phyloP scores from a whole-genome alignment of 495 filamentous ascomycete genomes.

The Hypoxylon crocopeplum region DNA sequence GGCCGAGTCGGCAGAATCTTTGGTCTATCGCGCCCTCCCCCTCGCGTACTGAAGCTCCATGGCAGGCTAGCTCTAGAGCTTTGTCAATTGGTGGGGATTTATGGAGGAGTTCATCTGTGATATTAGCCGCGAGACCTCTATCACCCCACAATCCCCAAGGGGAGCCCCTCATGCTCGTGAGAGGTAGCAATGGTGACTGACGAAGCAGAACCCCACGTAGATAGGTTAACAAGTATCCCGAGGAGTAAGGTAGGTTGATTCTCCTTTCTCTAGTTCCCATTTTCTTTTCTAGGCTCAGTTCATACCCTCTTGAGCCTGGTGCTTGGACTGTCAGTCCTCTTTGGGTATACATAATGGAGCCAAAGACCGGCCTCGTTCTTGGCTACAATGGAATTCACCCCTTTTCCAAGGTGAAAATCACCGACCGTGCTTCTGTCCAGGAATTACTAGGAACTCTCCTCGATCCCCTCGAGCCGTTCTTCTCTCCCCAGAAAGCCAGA shows the following conservation, averaged over 20 bases:
- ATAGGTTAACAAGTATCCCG: slow-evolving; percentile 17
- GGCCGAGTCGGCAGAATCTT: slow-evolving; percentile 33
- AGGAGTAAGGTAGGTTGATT: slow-evolving; percentile 1
- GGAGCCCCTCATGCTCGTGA: slow-evolving; percentile 25
- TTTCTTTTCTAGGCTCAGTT: neutral
- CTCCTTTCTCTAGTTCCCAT: neutral
- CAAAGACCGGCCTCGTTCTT: slow-evolving; percentile 54
- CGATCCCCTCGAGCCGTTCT: slow-evolving; percentile 68
- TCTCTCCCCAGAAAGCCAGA: slow-evolving; percentile 63
- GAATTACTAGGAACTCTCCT: slow-evolving; percentile 64
- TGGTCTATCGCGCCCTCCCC: neutral
- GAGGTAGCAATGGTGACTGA: slow-evolving; percentile 8
- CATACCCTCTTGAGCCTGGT: neutral
- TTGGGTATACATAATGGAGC: slow-evolving; percentile 30
- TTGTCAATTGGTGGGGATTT: slow-evolving; percentile 36
- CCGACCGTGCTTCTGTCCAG: slow-evolving; percentile 61
- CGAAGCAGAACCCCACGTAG: slow-evolving; percentile 31
- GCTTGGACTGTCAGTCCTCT: slow-evolving; percentile 9
- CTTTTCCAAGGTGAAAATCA: slow-evolving; percentile 55
- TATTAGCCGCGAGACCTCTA: slow-evolving; percentile 43
- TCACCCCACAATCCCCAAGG: slow-evolving; percentile 37
- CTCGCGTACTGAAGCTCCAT: slow-evolving; percentile 8
- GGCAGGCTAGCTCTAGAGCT: slow-evolving; percentile 12
- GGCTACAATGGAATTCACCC: slow-evolving; percentile 57
- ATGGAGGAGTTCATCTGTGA: slow-evolving; percentile 34